Evolutionary conservation across 2,329 filamentous ascomycete species (phyloP), one percentile per base, ranked within the genome.

Genomic region (Verticillium isaacii): DNA sequence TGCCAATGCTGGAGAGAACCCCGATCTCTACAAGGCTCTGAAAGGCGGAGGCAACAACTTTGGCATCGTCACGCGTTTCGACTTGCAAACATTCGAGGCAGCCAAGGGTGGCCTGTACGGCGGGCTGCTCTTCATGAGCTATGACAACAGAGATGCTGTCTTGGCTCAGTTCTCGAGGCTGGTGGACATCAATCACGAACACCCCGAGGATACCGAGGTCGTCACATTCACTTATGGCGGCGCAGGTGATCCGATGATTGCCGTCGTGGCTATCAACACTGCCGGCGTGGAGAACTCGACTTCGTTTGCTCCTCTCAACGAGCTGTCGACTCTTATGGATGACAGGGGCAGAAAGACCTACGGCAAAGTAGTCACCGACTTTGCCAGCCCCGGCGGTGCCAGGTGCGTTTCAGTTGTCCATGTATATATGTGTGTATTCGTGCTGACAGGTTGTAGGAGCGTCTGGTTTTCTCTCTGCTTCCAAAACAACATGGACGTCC

Each of bases 11-110:
- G 61, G 64, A 0, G 60, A 70, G 2, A 72, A 81, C 61, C 36
- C 69, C 0, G 78, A 82, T 60, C 71, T 83, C 0, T 82, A 69
- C 66, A 74, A 70, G 58, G 80, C 79, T 1, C 70, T 81, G 2
- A 76, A 78, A 57, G 82, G 80, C n/a, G 80, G 79, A 19, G 73
- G 75, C 23, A 77, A 75, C 67, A 83, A 82, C 65, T 79, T 81
- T 58, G 80, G 79, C 56, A 70, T 78, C 61, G 73, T 74, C 2
- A 70, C 75, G 12, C 36, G 59, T 2, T 63, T 61, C 36, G 56
- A 60, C 60, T 56, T 59, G 54, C 60, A 41, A 19, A 61, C 62
- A 1, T 58, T 63, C 14, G 56, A 58, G 2, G 56, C 32, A 1
- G 45, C 59, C 14, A 37, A n/a, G 8, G 54, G 54, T 23, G 37